These are phyloP conservation scores for Prosopis cineraria DNA, from an alignment of 306 rosid species.

Conservation along the genomic window DNA sequence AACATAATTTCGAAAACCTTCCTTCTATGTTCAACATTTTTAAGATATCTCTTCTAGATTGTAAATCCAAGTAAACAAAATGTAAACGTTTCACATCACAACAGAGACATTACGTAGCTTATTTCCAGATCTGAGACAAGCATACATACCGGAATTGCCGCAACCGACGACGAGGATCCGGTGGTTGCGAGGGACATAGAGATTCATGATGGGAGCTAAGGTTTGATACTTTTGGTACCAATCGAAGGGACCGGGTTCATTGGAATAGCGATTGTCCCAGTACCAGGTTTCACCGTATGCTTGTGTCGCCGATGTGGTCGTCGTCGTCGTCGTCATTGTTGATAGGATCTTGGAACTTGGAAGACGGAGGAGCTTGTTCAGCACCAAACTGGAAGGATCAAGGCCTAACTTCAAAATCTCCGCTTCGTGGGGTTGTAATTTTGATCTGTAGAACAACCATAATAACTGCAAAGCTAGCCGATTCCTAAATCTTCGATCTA, in stretches of 20 bases:
- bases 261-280: conserved; percentile 84
- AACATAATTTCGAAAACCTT: not conserved
- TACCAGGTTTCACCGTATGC: conserved; percentile 89
- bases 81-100: not conserved
- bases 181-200: conserved; percentile 47
- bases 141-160: conserved; percentile 70
- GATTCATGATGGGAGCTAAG: conserved; percentile 68
- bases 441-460: not conserved
- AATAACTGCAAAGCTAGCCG: not conserved
- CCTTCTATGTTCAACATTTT: not conserved
- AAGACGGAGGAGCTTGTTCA: not conserved
- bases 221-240: conserved; percentile 87
- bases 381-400: not conserved
- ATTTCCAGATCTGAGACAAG: conserved; percentile 23
- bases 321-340: conserved; percentile 33
- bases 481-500: not conserved
- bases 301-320: conserved; percentile 45
- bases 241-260: conserved; percentile 72
- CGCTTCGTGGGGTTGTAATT: not conserved
- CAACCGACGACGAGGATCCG: conserved; percentile 76
- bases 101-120: not conserved
- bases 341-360: not conserved
- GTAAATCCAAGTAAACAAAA: conserved; percentile 12
- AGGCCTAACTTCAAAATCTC: not conserved
- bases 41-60: not conserved